Conservation (phyloP, 192 early-diverging fungal species). For the Mortierella claussenii region DNA sequence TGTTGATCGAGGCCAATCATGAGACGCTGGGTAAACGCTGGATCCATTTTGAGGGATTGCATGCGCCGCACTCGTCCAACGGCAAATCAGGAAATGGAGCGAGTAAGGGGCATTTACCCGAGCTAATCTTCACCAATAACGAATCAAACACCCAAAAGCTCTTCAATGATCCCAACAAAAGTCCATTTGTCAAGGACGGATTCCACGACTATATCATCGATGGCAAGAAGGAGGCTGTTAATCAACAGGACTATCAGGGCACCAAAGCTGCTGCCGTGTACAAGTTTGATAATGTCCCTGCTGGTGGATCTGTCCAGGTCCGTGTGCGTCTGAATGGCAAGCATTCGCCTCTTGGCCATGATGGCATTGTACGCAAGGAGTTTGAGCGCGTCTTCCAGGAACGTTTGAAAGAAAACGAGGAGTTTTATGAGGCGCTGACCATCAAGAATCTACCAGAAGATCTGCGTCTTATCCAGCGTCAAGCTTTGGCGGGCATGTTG, state of each 20-base stretch:
- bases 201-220: constrained; percentile 58
- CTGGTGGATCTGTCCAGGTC: constrained; percentile 38
- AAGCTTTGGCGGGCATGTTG: constrained; percentile 45
- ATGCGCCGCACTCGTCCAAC: too few relatives aligned
- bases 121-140: constrained; percentile 61
- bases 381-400: constrained; percentile 25
- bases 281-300: constrained; percentile 53
- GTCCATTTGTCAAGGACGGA: constrained; percentile 54
- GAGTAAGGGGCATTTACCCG: constrained; percentile 23
- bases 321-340: constrained; percentile 34
- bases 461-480: constrained; percentile 22
- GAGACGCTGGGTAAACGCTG: constrained; percentile 23
- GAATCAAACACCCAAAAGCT: constrained; percentile 57
- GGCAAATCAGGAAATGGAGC: too few relatives aligned
- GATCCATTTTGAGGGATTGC: constrained; percentile 24
- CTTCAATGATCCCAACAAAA: constrained; percentile 55
- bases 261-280: constrained; percentile 63
- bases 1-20: constrained; percentile 22
- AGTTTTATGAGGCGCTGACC: constrained; percentile 16
- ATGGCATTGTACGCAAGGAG: background rate
- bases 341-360: background rate
- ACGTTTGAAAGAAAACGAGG: constrained; percentile 24
- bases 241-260: constrained; percentile 39
- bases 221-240: constrained; percentile 44
- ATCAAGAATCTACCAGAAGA: constrained; percentile 15